Evolutionary conservation across 495 filamentous ascomycete species (phyloP).

Genomic region (Daldinia vernicosa): DNA sequence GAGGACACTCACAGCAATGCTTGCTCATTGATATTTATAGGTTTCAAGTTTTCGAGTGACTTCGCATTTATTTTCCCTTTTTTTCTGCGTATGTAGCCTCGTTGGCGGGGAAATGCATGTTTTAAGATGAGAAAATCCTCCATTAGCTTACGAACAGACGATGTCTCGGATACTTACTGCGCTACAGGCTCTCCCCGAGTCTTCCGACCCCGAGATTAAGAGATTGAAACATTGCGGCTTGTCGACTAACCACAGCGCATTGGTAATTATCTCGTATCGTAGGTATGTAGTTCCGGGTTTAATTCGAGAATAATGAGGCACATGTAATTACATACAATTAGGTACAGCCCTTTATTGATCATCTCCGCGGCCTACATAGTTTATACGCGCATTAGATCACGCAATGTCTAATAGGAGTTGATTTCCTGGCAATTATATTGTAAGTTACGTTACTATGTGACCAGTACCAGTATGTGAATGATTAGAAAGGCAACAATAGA

Average conservation of each 20-base stretch:
- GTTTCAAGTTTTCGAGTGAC: neutral
- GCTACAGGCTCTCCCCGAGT: conserved; percentile 13
- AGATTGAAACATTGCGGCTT: neutral
- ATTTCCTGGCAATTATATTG: neutral
- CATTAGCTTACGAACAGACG: conserved; percentile 13
- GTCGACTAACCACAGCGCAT: neutral
- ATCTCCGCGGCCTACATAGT: neutral
- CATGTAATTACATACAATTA: neutral
- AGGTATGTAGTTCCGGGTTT: neutral
- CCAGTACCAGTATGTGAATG: neutral
- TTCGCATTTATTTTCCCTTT: neutral
- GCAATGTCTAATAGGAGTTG: neutral
- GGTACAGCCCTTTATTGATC: no score
- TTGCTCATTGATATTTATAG: neutral
- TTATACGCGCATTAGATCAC: neutral
- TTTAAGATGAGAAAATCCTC: conserved; percentile 3
- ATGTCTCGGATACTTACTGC: conserved; percentile 31
- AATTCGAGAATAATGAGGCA: neutral
- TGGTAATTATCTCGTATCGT: neutral
- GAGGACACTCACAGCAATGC: conserved; percentile 6
- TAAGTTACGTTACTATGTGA: no score
- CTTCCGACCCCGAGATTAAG: conserved; percentile 20
- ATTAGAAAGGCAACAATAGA: neutral
- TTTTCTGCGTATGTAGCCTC: neutral
- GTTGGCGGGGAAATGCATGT: conserved; percentile 7